Percentiles rank a stretch among this genome's conserved stretches.
These are phyloP conservation scores for Coleophoma eucalyptorum DNA, from an alignment of 2,329 filamentous ascomycete species.

Conservation along the genomic window DNA sequence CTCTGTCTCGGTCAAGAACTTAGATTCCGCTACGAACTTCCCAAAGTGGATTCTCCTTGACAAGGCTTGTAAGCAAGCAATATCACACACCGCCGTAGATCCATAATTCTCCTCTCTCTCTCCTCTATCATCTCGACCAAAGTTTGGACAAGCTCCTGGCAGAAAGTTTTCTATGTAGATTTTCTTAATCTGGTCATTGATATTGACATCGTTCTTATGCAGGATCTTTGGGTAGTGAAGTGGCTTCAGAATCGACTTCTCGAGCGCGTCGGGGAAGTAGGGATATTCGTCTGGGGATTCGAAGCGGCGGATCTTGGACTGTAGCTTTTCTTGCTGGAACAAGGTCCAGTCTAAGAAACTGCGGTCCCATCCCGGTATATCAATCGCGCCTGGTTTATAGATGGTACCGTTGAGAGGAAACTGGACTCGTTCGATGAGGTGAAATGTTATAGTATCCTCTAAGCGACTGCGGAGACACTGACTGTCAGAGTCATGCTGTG, in stretches of 20 bases:
- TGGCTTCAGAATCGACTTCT: conserved; percentile 79
- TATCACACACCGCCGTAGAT: conserved; percentile 85
- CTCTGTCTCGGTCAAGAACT: conserved; percentile 81
- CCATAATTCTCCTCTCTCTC: conserved; percentile 95
- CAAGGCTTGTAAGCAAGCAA: conserved; percentile 83
- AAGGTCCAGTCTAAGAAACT: conserved; percentile 96
- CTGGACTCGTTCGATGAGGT: conserved; percentile 96
- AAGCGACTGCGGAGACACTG: conserved; percentile 61
- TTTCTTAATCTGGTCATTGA: conserved; percentile 81
- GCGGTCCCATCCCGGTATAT: conserved; percentile 67
- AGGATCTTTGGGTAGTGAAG: conserved; percentile 86
- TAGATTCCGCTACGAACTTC: conserved; percentile 96
- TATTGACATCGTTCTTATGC: conserved; percentile 83
- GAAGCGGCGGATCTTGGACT: conserved; percentile 91
- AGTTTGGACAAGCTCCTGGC: conserved; percentile 76
- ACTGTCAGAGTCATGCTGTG: conserved; percentile 2
- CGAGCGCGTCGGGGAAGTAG: conserved; percentile 83
- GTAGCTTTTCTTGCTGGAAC: conserved; percentile 81
- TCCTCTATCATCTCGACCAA: conserved; percentile 73
- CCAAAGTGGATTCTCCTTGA: conserved; percentile 94
- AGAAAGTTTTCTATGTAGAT: conserved; percentile 83
- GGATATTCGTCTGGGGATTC: conserved; percentile 96
- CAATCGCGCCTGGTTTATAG: conserved; percentile 76
- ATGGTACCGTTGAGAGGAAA: conserved; percentile 90
- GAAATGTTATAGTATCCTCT: conserved; percentile 96